These are phyloP conservation scores for Triticum aestivum DNA, from an alignment of 176 grass and related monocot genomes.

Conservation along the genomic window DNA sequence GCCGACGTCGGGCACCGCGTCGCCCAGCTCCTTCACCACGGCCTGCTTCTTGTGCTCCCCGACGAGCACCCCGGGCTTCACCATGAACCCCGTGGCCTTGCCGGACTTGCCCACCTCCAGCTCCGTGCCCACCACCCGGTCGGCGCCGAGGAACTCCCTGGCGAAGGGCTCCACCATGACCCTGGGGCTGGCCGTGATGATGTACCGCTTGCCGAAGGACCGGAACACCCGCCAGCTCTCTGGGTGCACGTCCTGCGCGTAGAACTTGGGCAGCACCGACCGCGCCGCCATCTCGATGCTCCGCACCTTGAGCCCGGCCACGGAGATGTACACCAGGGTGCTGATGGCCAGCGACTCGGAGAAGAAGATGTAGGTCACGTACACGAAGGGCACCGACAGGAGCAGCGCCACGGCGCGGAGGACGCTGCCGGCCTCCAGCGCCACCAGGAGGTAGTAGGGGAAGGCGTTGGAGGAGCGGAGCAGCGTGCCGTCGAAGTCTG, in stretches of 20 bases:
- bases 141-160: conserved; percentile 66
- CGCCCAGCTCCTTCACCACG: conserved; percentile 61
- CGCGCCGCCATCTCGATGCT: conserved; percentile 82
- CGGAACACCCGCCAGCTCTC: conserved; percentile 94
- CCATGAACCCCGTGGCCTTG: conserved; percentile 78
- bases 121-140: conserved; percentile 78
- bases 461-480: conserved; percentile 78
- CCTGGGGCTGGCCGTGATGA: conserved; percentile 78
- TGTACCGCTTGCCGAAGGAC: conserved; percentile 66
- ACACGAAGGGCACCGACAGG: conserved; percentile 74
- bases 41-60: conserved; percentile 75
- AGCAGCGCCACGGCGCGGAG: conserved; percentile 71
- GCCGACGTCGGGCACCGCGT: conserved; percentile 60
- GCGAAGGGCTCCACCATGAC: conserved; percentile 79
- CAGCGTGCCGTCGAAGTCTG: conserved; percentile 95
- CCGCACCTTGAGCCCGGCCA: conserved; percentile 65
- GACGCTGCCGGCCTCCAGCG: conserved; percentile 89
- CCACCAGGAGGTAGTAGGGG: conserved; percentile 93
- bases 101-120: conserved; percentile 80
- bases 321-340: conserved; percentile 82
- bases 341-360: conserved; percentile 84
- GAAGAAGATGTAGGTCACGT: conserved; percentile 79
- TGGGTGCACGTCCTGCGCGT: conserved; percentile 89
- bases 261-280: conserved; percentile 90
- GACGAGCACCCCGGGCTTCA: conserved; percentile 66